Evolutionary conservation across 805 yeast genomes (phyloP).

Genomic region (Ogataea pignaliae): DNA sequence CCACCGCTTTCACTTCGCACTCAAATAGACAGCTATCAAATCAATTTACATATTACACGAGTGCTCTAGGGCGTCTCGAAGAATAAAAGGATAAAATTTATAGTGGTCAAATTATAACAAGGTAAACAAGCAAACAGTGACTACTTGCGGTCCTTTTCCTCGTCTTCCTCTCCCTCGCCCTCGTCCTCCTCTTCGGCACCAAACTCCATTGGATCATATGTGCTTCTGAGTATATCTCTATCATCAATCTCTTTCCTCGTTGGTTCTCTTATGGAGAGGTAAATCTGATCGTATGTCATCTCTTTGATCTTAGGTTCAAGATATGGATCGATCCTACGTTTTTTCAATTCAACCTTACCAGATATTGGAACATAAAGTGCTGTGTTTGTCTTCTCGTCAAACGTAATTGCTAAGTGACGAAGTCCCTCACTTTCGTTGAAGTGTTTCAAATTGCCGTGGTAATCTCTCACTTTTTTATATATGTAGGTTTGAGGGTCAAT

Average conservation of each 20-base stretch:
- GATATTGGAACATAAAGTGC: constrained; percentile 76
- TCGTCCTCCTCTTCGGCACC: constrained; percentile 56
- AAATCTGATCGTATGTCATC: constrained; percentile 56
- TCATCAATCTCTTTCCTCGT: constrained; percentile 61
- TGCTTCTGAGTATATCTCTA: constrained; percentile 65
- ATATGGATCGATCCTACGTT: constrained; percentile 69
- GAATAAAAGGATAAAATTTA: too few species aligned
- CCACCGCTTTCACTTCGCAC: too few species aligned
- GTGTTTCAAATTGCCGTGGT: constrained; percentile 59
- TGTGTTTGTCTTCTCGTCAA: constrained; percentile 48
- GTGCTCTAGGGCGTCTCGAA: too few species aligned
- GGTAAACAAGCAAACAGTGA: too few species aligned
- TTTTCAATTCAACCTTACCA: constrained; percentile 76
- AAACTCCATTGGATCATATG: constrained; percentile 75
- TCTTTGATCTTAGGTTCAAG: constrained; percentile 52
- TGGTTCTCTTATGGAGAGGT: constrained; percentile 65
- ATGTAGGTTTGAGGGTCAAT: constrained; percentile 41
- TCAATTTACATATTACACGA: too few species aligned
- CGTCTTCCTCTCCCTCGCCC: constrained; percentile 33
- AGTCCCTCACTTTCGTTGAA: constrained; percentile 36
- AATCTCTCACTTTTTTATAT: constrained; percentile 69
- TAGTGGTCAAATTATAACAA: too few species aligned
- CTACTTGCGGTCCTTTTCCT: constrained; percentile 10
- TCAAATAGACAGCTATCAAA: too few species aligned
- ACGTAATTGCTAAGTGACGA: constrained; percentile 67